These are phyloP conservation scores for Linnemannia exigua DNA, from an alignment of 192 early-diverging fungal genomes.

Conservation along the genomic window DNA sequence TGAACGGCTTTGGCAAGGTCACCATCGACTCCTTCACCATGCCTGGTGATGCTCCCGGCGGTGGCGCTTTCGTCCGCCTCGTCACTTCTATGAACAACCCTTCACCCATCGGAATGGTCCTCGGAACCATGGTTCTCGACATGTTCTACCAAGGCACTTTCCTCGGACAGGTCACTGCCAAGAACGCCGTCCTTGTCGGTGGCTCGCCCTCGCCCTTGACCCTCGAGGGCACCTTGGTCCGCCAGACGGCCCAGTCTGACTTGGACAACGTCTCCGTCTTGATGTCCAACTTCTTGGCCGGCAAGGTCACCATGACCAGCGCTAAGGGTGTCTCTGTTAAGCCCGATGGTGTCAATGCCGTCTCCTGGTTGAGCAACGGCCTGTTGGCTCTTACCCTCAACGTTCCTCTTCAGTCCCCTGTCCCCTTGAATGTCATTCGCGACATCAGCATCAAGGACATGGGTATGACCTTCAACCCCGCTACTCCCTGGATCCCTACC, in stretches of 20 bases:
- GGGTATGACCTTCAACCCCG: slow-evolving; percentile 62
- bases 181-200: slow-evolving; percentile 57
- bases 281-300: slow-evolving; percentile 68
- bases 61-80: slow-evolving; percentile 64
- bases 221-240: slow-evolving; percentile 64
- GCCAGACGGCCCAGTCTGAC: slow-evolving; percentile 60
- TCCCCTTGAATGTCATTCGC: slow-evolving; percentile 63
- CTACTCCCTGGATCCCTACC: slow-evolving; percentile 61
- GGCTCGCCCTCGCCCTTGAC: slow-evolving; percentile 60
- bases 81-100: slow-evolving; percentile 67
- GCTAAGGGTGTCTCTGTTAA: slow-evolving; percentile 67
- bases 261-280: slow-evolving; percentile 61
- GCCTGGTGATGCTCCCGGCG: slow-evolving; percentile 68
- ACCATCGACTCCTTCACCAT: slow-evolving; percentile 65
- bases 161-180: slow-evolving; percentile 64
- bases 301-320: slow-evolving; percentile 58
- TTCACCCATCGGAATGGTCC: slow-evolving; percentile 66
- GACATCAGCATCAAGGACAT: slow-evolving; percentile 66
- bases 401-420: slow-evolving; percentile 59
- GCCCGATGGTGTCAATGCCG: slow-evolving; percentile 52
- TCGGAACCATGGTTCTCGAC: slow-evolving; percentile 68
- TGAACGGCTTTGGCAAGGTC: slow-evolving; percentile 68
- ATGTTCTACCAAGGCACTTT: slow-evolving; percentile 61
- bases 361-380: slow-evolving; percentile 66
- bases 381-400: slow-evolving; percentile 63